phyloP scores from a whole-genome alignment of 345 rosid genomes.

The Salix arbutifolia region DNA sequence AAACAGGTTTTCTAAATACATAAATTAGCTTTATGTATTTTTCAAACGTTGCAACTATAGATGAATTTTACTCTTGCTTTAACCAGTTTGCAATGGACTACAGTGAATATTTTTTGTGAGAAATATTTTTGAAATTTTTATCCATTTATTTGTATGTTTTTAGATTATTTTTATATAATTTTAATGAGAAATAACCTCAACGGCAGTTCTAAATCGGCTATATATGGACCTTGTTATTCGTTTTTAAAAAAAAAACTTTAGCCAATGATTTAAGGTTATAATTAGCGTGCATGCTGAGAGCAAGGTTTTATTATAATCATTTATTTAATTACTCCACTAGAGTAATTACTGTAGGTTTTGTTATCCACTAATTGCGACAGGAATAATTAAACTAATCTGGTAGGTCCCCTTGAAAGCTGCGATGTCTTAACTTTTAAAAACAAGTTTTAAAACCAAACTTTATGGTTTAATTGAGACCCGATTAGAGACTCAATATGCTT shows the following conservation, averaged over 20 bases:
- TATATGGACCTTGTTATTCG: too few species aligned
- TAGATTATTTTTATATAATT: too few species aligned
- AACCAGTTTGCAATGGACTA: too few species aligned
- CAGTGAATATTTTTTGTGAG: too few species aligned
- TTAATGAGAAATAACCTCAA: too few species aligned
- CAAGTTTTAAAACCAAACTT: constrained; percentile 28
- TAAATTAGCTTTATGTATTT: too few species aligned
- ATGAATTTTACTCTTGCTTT: too few species aligned
- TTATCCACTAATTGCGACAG: constrained; percentile 8
- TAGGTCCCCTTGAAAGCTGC: constrained; percentile 32
- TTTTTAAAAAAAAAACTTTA: not conserved
- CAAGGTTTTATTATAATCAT: not conserved
- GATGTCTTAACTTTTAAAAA: constrained; percentile 42
- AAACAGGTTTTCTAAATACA: too few species aligned
- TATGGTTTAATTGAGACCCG: constrained; percentile 34
- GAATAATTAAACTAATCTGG: constrained; percentile 6
- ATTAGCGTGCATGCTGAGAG: not conserved
- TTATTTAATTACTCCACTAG: not conserved
- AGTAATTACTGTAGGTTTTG: not conserved
- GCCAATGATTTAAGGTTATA: not conserved
- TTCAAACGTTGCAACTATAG: too few species aligned
- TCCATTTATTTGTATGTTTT: too few species aligned
- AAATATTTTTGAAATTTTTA: too few species aligned
- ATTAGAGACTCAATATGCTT: not conserved
- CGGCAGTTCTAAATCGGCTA: too few species aligned